These are phyloP conservation scores for Boletus rubropictus DNA, from an alignment of 768 basidiomycete genomes.

Conservation along the genomic window DNA sequence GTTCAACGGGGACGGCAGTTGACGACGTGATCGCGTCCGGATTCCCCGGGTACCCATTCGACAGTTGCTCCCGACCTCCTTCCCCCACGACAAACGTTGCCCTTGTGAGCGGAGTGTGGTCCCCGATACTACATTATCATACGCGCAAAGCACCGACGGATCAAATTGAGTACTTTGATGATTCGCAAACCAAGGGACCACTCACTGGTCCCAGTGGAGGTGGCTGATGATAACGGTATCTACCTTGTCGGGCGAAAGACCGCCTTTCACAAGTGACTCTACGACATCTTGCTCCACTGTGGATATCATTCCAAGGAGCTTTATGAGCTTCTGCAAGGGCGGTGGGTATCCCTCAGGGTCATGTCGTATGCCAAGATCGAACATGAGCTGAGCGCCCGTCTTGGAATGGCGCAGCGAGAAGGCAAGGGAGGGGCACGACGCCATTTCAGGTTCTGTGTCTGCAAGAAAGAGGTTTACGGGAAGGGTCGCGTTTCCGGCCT, in stretches of 20 bases:
- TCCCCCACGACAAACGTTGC: constrained; percentile 46
- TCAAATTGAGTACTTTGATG: not conserved
- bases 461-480: constrained; percentile 36
- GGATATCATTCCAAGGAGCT: constrained; percentile 1
- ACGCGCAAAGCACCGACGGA: not conserved
- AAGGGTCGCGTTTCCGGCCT: constrained; percentile 42
- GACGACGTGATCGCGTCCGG: constrained; percentile 30
- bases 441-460: constrained; percentile 25
- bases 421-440: constrained; percentile 43
- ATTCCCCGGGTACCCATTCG: constrained; percentile 39
- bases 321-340: constrained; percentile 17
- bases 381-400: constrained; percentile 37
- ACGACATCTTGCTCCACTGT: constrained; percentile 34
- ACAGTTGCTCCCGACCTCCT: constrained; percentile 32
- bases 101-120: constrained; percentile 40
- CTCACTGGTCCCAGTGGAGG: constrained; percentile 45
- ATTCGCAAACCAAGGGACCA: not conserved
- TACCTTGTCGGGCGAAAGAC: constrained; percentile 39
- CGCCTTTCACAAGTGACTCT: constrained; percentile 48
- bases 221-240: constrained; percentile 46
- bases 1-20: constrained; percentile 34
- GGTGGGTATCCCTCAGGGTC: constrained; percentile 42
- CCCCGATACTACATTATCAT: constrained; percentile 32
- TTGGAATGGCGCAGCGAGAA: constrained; percentile 49
- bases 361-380: constrained; percentile 52